phyloP scores from a whole-genome alignment of 495 filamentous ascomycete genomes.

The Choiromyces venosus region DNA sequence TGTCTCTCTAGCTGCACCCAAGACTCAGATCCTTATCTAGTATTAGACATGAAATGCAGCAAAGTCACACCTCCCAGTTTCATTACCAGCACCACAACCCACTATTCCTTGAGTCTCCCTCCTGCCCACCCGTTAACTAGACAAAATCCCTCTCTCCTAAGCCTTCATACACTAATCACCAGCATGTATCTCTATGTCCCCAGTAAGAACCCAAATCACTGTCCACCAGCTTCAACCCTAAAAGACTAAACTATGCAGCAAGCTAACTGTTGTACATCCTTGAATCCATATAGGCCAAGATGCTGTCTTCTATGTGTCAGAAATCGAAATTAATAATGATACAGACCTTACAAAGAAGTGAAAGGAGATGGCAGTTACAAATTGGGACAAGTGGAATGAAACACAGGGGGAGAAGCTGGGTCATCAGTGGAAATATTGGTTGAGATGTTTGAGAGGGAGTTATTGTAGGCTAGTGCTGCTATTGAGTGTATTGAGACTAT shows the following conservation, averaged over 20 bases:
- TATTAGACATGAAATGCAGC: no score
- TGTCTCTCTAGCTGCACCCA: no score
- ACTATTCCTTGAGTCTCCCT: no score
- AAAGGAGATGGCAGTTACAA: slow-evolving; percentile 82
- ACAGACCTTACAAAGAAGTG: slow-evolving; percentile 69
- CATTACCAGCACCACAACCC: no score
- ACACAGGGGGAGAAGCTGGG: slow-evolving; percentile 67
- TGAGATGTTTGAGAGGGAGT: slow-evolving; percentile 72
- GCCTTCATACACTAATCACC: slow-evolving; percentile 1
- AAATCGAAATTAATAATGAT: no score
- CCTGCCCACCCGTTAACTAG: no score
- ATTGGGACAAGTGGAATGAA: slow-evolving; percentile 83
- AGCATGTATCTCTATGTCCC: slow-evolving; percentile 24
- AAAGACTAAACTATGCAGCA: slow-evolving; percentile 3
- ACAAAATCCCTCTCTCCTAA: no score
- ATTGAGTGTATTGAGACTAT: slow-evolving; percentile 63
- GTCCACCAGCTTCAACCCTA: no score
- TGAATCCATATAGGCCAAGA: slow-evolving; percentile 75
- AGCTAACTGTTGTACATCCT: slow-evolving; percentile 54
- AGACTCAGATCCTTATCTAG: no score
- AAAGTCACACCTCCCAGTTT: no score
- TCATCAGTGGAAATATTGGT: slow-evolving; percentile 73
- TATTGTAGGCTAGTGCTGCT: slow-evolving; percentile 63
- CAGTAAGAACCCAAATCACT: no score
- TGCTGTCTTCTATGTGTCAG: slow-evolving; percentile 48